Evolutionary conservation across 768 basidiomycete species (phyloP), one percentile per base, ranked within the genome.

Genomic region (Kwoniella dendrophila): DNA sequence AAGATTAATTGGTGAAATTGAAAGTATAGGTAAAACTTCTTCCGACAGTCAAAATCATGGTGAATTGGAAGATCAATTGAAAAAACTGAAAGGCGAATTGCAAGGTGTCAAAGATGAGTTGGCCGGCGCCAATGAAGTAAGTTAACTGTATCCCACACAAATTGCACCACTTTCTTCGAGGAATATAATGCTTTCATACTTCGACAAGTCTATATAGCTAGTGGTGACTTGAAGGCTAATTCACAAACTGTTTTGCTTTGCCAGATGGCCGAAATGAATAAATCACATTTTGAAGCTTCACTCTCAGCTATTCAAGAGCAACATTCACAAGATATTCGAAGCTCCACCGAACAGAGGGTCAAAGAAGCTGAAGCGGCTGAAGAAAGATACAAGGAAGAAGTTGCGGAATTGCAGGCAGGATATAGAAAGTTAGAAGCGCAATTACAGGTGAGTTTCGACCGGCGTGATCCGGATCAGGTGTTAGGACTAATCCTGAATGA

Each of bases 241-340:
- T 36, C 34, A 36, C 34, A 36, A 8, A 18, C 8, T 38, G 36
- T 8, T 29, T 47, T 36, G 20, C 4, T 34, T 34, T 30, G 29
- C 16, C 50, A 73, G 72, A 63, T 66, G n/a, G 51, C 70, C 11
- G 69, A 67, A 43, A 71, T 73, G 72, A 73, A 73, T 63, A 73
- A 71, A 55, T 58, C 57, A 7, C 68, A 69, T 50, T 72, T 72
- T 55, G 56, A 67, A 38, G 49, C 55, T 14, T 58, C 68, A 1
- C 58, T 72, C 4, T 55, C 57, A 14, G 59, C 64, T 33, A 48
- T 63, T 18, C 63, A 69, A 43, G 63, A 62, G 2, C 61, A 64
- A 16, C 63, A 68, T 45, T 30, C 32, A 0, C 16, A 36, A 12
- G 63, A 67, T n/a, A 33, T 64, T 18, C 11, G 18, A 7, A 43